A percentile compares a stretch with the other conserved stretches of the same genome.
Conservation (phyloP, 2,329 filamentous ascomycete genomes). For the Diaporthe sp. region DNA sequence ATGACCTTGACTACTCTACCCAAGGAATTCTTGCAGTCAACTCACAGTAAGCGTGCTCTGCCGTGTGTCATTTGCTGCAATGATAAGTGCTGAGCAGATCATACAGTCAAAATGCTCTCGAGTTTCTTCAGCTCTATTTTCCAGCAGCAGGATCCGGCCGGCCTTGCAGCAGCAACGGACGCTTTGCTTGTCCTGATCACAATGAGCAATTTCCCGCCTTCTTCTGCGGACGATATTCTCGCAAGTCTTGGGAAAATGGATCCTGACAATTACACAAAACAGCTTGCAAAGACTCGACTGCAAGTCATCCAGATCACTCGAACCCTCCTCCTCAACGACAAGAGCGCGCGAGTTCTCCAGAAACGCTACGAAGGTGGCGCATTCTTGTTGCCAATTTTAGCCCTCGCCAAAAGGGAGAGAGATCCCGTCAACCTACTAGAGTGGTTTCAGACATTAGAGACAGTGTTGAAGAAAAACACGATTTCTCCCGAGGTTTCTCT, state of each 20-base stretch:
- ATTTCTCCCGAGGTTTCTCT: conserved; percentile 61
- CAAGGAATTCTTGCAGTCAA: conserved; percentile 60
- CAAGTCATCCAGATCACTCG: conserved; percentile 34
- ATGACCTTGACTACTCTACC: conserved; percentile 65
- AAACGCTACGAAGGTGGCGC: conserved; percentile 29
- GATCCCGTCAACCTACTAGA: conserved; percentile 70
- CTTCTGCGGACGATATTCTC: conserved; percentile 34
- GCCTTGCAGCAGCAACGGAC: conserved; percentile 38
- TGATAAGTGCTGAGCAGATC: background rate
- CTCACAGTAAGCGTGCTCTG: conserved; percentile 59
- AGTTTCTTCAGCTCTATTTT: conserved; percentile 39
- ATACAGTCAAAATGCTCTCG: conserved; percentile 34
- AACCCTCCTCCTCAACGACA: conserved; percentile 16
- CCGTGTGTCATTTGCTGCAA: background rate
- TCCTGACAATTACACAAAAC: conserved; percentile 36
- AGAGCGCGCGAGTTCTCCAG: conserved; percentile 44
- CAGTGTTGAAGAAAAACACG: conserved; percentile 61
- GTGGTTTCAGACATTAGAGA: conserved; percentile 67
- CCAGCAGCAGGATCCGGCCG: conserved; percentile 36
- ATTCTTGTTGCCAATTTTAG: conserved; percentile 57
- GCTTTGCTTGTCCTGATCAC: conserved; percentile 34
- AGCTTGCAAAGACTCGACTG: conserved; percentile 38
- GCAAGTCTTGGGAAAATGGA: conserved; percentile 30
- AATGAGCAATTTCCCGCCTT: conserved; percentile 37
- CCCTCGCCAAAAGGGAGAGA: conserved; percentile 59